Evolutionary conservation across 2,329 filamentous ascomycete species (phyloP), one percentile per base, ranked within the genome.

Genomic region (Trichoderma sp.): DNA sequence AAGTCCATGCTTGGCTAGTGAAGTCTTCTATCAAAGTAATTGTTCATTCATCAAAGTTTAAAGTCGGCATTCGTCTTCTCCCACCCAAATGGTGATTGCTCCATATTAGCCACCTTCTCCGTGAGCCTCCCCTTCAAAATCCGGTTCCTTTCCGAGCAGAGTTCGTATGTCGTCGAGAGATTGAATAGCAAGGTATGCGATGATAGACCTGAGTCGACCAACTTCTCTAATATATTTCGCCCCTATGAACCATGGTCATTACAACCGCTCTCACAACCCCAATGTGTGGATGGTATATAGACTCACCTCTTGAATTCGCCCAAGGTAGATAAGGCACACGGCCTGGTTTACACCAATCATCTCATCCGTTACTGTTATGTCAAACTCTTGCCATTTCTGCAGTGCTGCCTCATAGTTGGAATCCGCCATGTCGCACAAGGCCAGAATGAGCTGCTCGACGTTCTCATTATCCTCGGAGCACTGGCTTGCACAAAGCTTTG

Each of bases 161-260:
- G 86, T 81, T 98, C 96, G 79, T 97, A 98, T 76, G 97, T 89
- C 0, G 95, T 98, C 12, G 91, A 90, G 13, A 99, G 82, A 79
- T 98, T 98, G 82, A 98, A 97, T 0, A 97, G 88, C 3, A 97
- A 82, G 0, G 93, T 93, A 74, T 93, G 91, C 71, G 95, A 98
- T 0, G 89, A 88, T 53, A 88, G 84, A 1, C 90, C 88, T 0
- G 84, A 79, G 3, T 88, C 85, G 0, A 94, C 84, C 12, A 97
- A 82, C 0, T 83, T 81, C 76, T 95, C 91, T 3, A 98, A 83
- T 1, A 93, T 81, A 13, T 84, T 81, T 15, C 89, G 88, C 1
- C 93, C 92, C 86, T 93, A 15, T 2, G 20, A n/a, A 30, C 11
- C 68, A 57, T 17, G n/a, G 26, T 62, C 23, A 70, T 32, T 59